Evolutionary conservation across 2,329 filamentous ascomycete genomes (phyloP), one percentile per base, ranked within the genome.

Genomic region (Ascochyta pisi): DNA sequence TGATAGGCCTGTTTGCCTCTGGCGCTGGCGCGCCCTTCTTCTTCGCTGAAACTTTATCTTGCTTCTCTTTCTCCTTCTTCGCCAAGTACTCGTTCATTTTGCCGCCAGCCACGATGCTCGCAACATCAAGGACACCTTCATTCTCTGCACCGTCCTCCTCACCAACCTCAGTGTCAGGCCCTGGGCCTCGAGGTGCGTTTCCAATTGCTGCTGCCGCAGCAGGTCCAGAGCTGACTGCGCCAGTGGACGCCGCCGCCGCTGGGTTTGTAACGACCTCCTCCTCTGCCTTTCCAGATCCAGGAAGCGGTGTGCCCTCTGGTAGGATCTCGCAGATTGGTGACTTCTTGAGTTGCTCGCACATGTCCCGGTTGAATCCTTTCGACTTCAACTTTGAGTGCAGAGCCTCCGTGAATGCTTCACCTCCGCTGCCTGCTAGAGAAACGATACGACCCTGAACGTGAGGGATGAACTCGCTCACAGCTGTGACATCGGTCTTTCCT

Each of bases 401-500:
- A 57, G 86, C 83, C 65, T 85, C 83, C 0, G 94, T 98, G 80
- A 98, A 91, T 2, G 89, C 86, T 67, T 97, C 90, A 46, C 95
- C 95, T 62, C 95, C 95, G 58, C 91, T 95, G 13, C 87, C 79
- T 48, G 84, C 69, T 63, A 90, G 58, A 61, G 87, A 77, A 71
- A 85, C 74, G 73, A 89, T 77, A 82, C 85, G 76, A 71, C 86
- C 83, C 70, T 87, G 79, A 77, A 90, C 82, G 76, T 92, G 83
- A 79, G 96, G 84, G 41, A 87, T 79, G 67, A 90, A 94, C 60
- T 98, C 94, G 54, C 89, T 88, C 45, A 99, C 87, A 53, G 93
- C 94, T 0, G 92, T 96, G 19, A 99, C 86, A 68, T 99, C 93
- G 23, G 94, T 91, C 79, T 98, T 98, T 68, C 91, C 87, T 73